Base-by-base conservation (phyloP, 306 rosid species). In the Cicer judaicum region DNA sequence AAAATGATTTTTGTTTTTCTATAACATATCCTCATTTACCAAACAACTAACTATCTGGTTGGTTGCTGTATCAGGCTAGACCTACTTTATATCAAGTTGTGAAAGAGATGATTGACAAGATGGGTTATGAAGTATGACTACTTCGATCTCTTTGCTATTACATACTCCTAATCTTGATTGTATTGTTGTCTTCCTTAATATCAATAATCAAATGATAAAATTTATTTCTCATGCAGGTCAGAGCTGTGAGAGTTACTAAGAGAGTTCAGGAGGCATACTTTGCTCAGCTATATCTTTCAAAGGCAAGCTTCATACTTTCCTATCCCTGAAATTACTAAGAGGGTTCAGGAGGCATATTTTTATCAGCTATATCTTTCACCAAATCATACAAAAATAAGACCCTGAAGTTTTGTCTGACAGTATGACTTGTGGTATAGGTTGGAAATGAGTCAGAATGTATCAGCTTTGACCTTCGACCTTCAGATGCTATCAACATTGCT, bases 401-500 rank as follows among this genome's bases (percentile, higher is more conserved):
- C 29, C 44, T 2, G 8, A 46, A 43, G 10, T 36, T 64, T 68
- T 64, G 34, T 70, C 40, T 82, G 63, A 82, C 21, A 34, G 71
- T 72, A 18, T 50, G 39, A 7, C 4, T 44, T 75, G 9, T 73
- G 83, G 54, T 72, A 70, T 89, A 95, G 99, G 86, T 76, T 8
- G 99, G 96, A 49, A 84, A 83, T 75, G 96, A 88, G 44, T 83
- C 88, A 6, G 96, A 92, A 66, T 85, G 76, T 70, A 78, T 89
- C 81, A 90, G 98, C 81, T 92, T 95, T 57, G 99, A 95, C 81
- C 99, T 95, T 46, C 93, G 99, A 34, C 99, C 99, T 70, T 95
- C 99, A 48, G 99, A 95, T 71, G 99, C 99, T 40, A 92, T 95
- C 84, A 95, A 95, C 82, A 90, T 95, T 87, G 99, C 99, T 40